These are phyloP conservation scores for Neurospora sp. DNA, from an alignment of 495 filamentous ascomycete genomes.

Conservation along the genomic window DNA sequence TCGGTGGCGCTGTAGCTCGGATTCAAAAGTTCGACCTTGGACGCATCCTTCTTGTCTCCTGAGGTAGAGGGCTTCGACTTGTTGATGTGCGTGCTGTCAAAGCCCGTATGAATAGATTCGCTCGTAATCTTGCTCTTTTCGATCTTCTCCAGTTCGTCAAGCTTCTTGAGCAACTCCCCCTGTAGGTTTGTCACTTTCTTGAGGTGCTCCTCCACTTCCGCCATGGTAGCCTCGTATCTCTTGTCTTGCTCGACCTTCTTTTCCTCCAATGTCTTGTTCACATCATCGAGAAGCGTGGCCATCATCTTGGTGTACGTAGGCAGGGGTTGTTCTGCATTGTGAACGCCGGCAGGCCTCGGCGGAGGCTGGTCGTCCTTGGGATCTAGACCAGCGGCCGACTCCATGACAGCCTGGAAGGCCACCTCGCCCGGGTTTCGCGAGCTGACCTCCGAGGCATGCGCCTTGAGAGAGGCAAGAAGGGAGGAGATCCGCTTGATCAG, in stretches of 20 bases:
- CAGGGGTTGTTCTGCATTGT: conserved; percentile 58
- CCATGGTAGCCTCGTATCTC: conserved; percentile 60
- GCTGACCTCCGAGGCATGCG: conserved; percentile 57
- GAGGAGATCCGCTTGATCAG: conserved; percentile 72
- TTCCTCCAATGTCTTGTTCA: conserved; percentile 80
- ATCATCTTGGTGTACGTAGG: conserved; percentile 95
- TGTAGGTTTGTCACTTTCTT: conserved; percentile 70
- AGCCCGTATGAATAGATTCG: conserved; percentile 84
- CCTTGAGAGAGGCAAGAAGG: conserved; percentile 60
- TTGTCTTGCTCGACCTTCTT: conserved; percentile 44
- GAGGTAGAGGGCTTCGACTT: conserved; percentile 41
- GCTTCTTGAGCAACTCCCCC: conserved; percentile 56
- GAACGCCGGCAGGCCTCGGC: conserved; percentile 61
- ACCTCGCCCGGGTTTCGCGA: conserved; percentile 59
- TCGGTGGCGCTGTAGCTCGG: conserved; percentile 37
- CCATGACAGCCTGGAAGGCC: conserved; percentile 79
- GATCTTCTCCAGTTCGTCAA: conserved; percentile 77
- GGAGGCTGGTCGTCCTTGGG: conserved; percentile 67
- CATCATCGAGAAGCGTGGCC: conserved; percentile 80
- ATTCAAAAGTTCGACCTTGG: conserved; percentile 73
- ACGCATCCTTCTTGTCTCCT: conserved; percentile 32
- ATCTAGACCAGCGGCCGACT: conserved; percentile 48
- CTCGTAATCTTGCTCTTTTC: conserved; percentile 89
- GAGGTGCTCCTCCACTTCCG: conserved; percentile 65
- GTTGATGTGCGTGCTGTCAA: conserved; percentile 68